These are phyloP conservation scores for Cladophialophora psammophila DNA, from an alignment of 2,329 filamentous ascomycete genomes.

Conservation along the genomic window DNA sequence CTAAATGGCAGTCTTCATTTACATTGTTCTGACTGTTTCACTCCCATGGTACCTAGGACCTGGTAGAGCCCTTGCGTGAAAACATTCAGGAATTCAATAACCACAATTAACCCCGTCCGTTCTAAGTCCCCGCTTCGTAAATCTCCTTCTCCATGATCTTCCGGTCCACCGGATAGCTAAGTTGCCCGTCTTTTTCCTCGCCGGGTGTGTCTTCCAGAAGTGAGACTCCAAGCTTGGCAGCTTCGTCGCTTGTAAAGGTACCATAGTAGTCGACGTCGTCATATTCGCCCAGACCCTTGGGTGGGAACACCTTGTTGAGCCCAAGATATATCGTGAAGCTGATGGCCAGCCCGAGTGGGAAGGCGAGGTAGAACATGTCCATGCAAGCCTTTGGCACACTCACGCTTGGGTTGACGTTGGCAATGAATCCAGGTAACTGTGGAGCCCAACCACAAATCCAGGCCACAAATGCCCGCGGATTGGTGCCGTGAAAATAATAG, in stretches of 20 bases:
- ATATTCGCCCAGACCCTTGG: conserved; percentile 32
- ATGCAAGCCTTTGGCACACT: conserved; percentile 45
- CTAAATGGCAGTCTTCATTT: too few relatives aligned
- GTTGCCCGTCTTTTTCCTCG: conserved; percentile 2
- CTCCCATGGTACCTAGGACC: too few relatives aligned
- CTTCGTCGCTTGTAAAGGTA: conserved; percentile 33
- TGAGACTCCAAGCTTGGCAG: conserved; percentile 30
- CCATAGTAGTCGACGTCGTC: conserved; percentile 35
- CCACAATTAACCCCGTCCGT: background rate
- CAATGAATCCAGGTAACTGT: conserved; percentile 44
- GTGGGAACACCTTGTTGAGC: conserved; percentile 42
- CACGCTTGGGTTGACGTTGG: conserved; percentile 33
- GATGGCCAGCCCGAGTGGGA: conserved; percentile 50
- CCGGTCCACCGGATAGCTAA: background rate
- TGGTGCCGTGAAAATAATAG: conserved; percentile 53
- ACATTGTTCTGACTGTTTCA: too few relatives aligned
- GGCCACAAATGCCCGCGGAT: conserved; percentile 52
- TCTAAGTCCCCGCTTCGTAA: background rate
- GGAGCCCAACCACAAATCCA: conserved; percentile 48
- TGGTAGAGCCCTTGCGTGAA: too few relatives aligned
- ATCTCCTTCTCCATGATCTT: conserved; percentile 10
- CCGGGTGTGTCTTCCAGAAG: conserved; percentile 23
- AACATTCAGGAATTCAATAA: background rate
- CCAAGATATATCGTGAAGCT: conserved; percentile 47
- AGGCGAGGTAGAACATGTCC: conserved; percentile 52